phyloP scores from a whole-genome alignment of 768 basidiomycete genomes.

The Lepiota venenata region DNA sequence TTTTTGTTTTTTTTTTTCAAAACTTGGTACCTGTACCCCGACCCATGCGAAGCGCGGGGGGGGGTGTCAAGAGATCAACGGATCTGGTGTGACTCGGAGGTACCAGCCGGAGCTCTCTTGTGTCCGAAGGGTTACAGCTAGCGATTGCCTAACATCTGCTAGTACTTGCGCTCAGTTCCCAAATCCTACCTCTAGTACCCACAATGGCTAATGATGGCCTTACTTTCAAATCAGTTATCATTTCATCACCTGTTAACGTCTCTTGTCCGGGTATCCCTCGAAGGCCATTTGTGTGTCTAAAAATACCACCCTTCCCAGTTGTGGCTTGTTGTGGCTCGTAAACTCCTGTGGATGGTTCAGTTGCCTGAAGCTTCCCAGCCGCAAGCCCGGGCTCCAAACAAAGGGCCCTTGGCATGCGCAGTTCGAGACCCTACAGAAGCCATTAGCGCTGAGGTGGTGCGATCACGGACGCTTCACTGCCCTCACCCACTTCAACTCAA shows the following conservation, averaged over 20 bases:
- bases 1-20: slow-evolving; percentile 9
- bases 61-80: too few species aligned
- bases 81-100: too few species aligned
- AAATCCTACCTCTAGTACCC: not conserved
- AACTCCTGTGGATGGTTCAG: not conserved
- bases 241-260: too few species aligned
- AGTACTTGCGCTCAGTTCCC: not conserved
- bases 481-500: not conserved
- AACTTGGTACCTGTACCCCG: not conserved
- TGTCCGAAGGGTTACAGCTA: slow-evolving; percentile 40
- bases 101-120: slow-evolving; percentile 43
- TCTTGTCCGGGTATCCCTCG: too few species aligned
- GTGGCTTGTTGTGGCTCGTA: not conserved
- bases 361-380: not conserved
- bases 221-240: too few species aligned
- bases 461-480: not conserved
- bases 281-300: not conserved
- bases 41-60: slow-evolving; percentile 15
- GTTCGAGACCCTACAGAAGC: not conserved
- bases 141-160: not conserved
- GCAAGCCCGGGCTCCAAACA: not conserved
- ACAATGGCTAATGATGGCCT: slow-evolving; percentile 4
- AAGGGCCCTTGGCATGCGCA: not conserved
- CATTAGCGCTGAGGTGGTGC: not conserved
- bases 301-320: not conserved